Evolutionary conservation across 2,329 filamentous ascomycete genomes (phyloP), one percentile per base, ranked within the genome.

Genomic region (Taxawa tesnikishii): DNA sequence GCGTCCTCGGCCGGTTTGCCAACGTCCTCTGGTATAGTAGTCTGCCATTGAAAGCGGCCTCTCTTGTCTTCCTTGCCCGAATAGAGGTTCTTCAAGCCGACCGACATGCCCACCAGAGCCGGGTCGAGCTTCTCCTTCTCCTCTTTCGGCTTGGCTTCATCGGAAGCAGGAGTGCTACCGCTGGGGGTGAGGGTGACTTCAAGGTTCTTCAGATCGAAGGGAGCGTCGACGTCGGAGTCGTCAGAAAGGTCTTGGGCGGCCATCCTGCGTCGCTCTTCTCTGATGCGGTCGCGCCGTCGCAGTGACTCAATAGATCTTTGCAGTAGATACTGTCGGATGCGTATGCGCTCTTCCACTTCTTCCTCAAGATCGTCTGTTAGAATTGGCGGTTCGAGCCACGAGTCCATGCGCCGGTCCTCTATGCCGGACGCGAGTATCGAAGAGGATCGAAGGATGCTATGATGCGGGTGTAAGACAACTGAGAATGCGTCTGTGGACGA

Each of bases 1-100:
- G 68, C 65, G 40, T 75, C 72, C 45, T 79, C 75, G 4, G 66
- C 71, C 0, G 70, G 64, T 31, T 69, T 65, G 28, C 65, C 59
- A 3, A 70, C 55, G 39, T 73, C 65, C 29, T 67, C 58, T 1
- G 73, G 71, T 16, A 64, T 60, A 36, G 68, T 63, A 33, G 68
- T 63, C 6, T 67, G 64, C 73, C 72, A 76, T 26, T 67, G 67
- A 37, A 59, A 49, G 21, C 50, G 54, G 7, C 67, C 69, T 28
- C 62, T 54, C 8, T 61, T 53, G 45, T 73, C 69, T 32, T 61
- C 62, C 38, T 66, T 63, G 26, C 62, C 61, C 15, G 58, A 54
- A 38, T 69, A 71, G 4, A 71, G 51, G 15, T 66, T 52, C 45
- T 65, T 65, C 14, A 58, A 45, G 6, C 58, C 59, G 26, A 34